Base-by-base conservation (phyloP, 2,329 filamentous ascomycete species). In the Paecilomyces fulvus region DNA sequence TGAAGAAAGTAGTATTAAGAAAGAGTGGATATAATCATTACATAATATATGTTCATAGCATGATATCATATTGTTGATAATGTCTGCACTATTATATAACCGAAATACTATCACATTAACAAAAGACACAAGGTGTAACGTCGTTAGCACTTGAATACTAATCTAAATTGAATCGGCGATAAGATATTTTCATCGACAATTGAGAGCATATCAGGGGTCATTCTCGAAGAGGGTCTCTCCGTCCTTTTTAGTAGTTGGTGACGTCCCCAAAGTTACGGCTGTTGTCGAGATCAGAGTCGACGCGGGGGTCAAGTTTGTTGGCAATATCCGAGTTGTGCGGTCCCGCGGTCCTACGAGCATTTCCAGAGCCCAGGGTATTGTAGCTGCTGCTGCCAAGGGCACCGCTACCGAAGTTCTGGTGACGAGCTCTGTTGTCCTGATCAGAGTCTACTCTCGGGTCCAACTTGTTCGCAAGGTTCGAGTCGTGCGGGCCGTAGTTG, bases 251-350 rank as follows among this genome's bases (percentile, higher is more conserved):
- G 37, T 43, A 43, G 12, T 28, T 23, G 20, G 21, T 49, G 48
- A 14, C 48, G 12, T 49, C 20, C 23, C 48, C 59, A 21, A 54
- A 17, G 30, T 49, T 56, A 53, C 46, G 48, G 17, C 46, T 56
- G 31, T 51, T 58, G 20, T 59, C 76, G 6, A 76, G 70, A 63
- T 82, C 77, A 52, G 75, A 49, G 48, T 49, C 79, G 49, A 82
- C 70, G n/a, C 79, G 73, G n/a, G 80, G 80, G 61, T 83, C 80
- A 7, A 69, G 67, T 30, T 79, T 77, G 67, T 83, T 83, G 17
- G 71, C 70, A 10, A 72, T 6, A 52, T 75, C 73, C 9, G 71
- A 74, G 55, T 59, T 61, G 64, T 82, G 77, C 14, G 76, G 75
- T 8, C 79, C 78, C 50, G 62, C 51, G 37, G 55, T 64, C 20